Base-by-base conservation (phyloP, 192 early-diverging fungal genomes). In the Podila epicladia region DNA sequence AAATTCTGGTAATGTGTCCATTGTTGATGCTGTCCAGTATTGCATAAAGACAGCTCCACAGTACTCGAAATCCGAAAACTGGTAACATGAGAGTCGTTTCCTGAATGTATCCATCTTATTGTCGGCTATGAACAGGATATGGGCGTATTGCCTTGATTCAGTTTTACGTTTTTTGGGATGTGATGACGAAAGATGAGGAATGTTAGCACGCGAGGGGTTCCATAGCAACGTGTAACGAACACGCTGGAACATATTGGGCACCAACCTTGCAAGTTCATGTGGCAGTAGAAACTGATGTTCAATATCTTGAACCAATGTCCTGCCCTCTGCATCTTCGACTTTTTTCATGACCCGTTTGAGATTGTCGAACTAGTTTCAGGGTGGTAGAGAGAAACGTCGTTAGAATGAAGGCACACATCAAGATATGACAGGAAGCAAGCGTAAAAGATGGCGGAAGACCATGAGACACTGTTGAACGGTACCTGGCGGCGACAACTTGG, bases 401-500 rank as follows among this genome's bases (percentile, higher is more conserved):
- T 20, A 6, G 37, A 24, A 65, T 45, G 15, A 4, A 45, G 15
- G 15, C 13, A 17, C 15, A 15, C 3, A 45, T 15, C 41, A 45
- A n/a, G 45, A n/a, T 20, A 29, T 35, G 22, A 33, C 22, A 58
- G 11, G 49, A 57, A 13, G 32, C 17, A 32, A 32, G 8, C 17
- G 29, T 29, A 20, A n/a, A 49, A 11, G 51, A 67, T 38, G 20
- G 41, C 37, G 38, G 15, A 57, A 64, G 12, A 12, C 41, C 12
- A 45, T 45, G 41, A n/a, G 9, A 64, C 8, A 24, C 6, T 64
- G 38, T 24, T 45, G 8, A 9, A 24, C 35, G 35, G 37, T 72
- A 83, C 82, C 75, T 83, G 82, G n/a, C 82, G 69, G 58, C 82
- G 82, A 78, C 82, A 83, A 28, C 82, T 83, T 33, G 67, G 72